These are phyloP conservation scores for Xylaria flabelliformis DNA, from an alignment of 495 filamentous ascomycete species.

Conservation along the genomic window DNA sequence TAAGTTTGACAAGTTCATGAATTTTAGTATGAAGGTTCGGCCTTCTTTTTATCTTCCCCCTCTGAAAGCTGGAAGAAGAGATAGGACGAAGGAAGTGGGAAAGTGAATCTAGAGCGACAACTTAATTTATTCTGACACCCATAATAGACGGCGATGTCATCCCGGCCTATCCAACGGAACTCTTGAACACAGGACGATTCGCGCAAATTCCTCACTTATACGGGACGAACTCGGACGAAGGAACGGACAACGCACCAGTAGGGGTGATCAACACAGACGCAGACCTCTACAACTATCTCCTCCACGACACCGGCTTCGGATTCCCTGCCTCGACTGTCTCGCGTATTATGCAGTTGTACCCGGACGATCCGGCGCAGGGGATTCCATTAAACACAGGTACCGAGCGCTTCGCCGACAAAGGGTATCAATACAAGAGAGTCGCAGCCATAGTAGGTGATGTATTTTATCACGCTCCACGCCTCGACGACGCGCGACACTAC, in stretches of 20 bases:
- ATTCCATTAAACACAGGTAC: constrained; percentile 41
- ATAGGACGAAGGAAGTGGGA: constrained; percentile 1
- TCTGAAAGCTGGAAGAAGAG: neutral
- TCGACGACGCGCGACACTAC: constrained; percentile 39
- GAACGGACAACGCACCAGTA: constrained; percentile 60
- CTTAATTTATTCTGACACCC: neutral
- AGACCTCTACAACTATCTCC: constrained; percentile 47
- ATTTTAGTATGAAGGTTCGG: neutral
- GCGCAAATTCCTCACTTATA: constrained; percentile 64
- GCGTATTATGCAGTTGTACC: constrained; percentile 46
- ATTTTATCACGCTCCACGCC: constrained; percentile 45
- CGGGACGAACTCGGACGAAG: constrained; percentile 68
- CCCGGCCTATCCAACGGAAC: constrained; percentile 40
- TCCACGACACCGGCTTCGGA: constrained; percentile 31
- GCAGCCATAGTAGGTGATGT: constrained; percentile 46
- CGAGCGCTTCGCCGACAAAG: constrained; percentile 38
- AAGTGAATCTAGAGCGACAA: neutral
- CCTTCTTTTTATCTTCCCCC: neutral
- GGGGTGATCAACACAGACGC: constrained; percentile 51
- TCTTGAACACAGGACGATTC: constrained; percentile 47
- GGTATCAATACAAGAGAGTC: constrained; percentile 44
- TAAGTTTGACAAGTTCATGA: constrained; percentile 22
- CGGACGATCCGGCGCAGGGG: constrained; percentile 42
- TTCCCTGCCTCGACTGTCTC: constrained; percentile 41
- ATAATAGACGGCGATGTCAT: constrained; percentile 57